Conservation (phyloP, 805 yeast genomes). For the Candida cerambycidarum region DNA sequence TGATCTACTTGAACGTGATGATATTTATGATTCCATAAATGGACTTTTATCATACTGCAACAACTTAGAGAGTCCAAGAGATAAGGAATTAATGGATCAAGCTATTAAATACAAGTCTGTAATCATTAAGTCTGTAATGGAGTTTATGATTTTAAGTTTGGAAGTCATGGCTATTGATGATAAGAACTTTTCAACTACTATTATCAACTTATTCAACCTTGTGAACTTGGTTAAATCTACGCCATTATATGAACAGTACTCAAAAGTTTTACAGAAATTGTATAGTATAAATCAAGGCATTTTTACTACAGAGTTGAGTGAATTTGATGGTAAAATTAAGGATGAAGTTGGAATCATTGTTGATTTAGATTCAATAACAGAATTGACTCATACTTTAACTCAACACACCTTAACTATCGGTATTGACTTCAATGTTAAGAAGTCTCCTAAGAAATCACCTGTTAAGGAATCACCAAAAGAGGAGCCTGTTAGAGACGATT, state of each 20-base stretch:
- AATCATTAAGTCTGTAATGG: slow-evolving; percentile 27
- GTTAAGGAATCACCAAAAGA: not conserved
- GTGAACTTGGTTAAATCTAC: slow-evolving; percentile 34
- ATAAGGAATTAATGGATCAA: slow-evolving; percentile 36
- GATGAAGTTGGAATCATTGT: slow-evolving; percentile 34
- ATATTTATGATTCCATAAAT: slow-evolving; percentile 28
- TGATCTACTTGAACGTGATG: slow-evolving; percentile 24
- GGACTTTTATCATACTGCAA: slow-evolving; percentile 29
- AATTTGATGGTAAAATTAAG: slow-evolving; percentile 21
- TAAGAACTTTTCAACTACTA: slow-evolving; percentile 25
- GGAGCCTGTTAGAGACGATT: slow-evolving; percentile 1
- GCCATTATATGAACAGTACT: slow-evolving; percentile 22
- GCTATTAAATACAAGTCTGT: slow-evolving; percentile 31
- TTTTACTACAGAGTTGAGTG: slow-evolving; percentile 27
- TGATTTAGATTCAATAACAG: slow-evolving; percentile 27
- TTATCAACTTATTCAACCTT: slow-evolving; percentile 29
- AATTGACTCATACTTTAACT: slow-evolving; percentile 12
- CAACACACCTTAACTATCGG: slow-evolving; percentile 15
- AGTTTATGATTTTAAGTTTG: slow-evolving; percentile 25
- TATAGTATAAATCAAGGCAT: slow-evolving; percentile 27
- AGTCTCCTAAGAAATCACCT: slow-evolving; percentile 3
- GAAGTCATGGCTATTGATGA: slow-evolving; percentile 36
- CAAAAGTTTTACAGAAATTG: slow-evolving; percentile 25
- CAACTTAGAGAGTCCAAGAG: slow-evolving; percentile 31
- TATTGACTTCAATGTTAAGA: slow-evolving; percentile 26